Base-by-base conservation (phyloP, 106 monocot genomes). In the Phalaenopsis aphrodite region DNA sequence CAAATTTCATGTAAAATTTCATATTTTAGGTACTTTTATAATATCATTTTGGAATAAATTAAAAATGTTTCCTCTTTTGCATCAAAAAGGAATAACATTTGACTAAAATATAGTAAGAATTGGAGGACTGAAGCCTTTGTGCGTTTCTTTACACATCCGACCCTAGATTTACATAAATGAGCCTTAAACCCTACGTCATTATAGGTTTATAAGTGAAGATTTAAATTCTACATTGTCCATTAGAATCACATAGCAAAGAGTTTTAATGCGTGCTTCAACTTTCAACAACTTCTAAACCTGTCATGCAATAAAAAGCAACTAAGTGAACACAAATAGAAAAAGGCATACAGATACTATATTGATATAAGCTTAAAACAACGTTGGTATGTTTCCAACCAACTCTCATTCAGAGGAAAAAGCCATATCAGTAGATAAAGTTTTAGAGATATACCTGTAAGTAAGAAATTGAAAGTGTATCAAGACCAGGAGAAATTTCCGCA, bases 381-480 rank as follows among this genome's bases (percentile, higher is more conserved):
- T 39, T 16, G 3, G 23, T 69, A 52, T 52, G 52, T 14, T 52
- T 52, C 52, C 11, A 52, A 14, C 52, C 3, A 52, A 52, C 52
- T 52, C 12, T 15, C 12, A 52, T 52, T 52, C 11, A 52, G 14
- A 61, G 21, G 14, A 61, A 61, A 21, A 23, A n/a, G 1, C 61
- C 5, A 21, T 21, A 61, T 61, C 5, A 21, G 2, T 69, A 52
- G 7, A 24, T 76, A 24, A 76, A 52, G 15, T 74, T 74, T 42
- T 74, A 43, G 41, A 19, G 24, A 30, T 23, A 3, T 76, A 76
- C 90, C 81, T 91, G 91, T 49, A 88, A 78, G 30, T 88, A 91
- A 55, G 91, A 91, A 46, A 91, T 64, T 12, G 86, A 42, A 19
- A 91, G 78, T 16, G 56, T 56, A 75, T 90, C 90, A 58, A 66